Conservation (phyloP, 805 yeast species). For the Vanderwaltozyma yarrowii region DNA sequence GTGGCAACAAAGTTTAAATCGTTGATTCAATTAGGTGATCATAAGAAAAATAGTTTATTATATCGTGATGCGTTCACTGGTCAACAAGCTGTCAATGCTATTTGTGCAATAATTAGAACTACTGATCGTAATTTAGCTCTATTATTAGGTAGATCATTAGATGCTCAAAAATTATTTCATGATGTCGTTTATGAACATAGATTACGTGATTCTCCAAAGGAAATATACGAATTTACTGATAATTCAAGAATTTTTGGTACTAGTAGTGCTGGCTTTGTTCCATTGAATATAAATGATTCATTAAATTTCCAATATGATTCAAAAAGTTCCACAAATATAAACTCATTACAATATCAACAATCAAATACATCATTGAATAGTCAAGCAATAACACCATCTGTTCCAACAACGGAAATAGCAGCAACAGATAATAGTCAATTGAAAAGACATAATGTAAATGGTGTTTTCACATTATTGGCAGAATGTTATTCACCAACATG, state of each 20-base stretch:
- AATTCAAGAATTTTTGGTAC: conserved; percentile 23
- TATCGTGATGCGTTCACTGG: conserved; percentile 94
- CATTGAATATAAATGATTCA: conserved; percentile 21
- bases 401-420: not conserved
- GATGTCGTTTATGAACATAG: conserved; percentile 95
- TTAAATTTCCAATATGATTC: conserved; percentile 17
- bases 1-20: conserved; percentile 76
- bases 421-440: not conserved
- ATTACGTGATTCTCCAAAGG: conserved; percentile 75
- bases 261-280: conserved; percentile 13
- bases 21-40: conserved; percentile 57
- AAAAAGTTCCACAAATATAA: conserved; percentile 1
- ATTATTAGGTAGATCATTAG: conserved; percentile 80
- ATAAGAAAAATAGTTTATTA: conserved; percentile 81
- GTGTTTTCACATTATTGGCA: conserved; percentile 84
- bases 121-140: conserved; percentile 87
- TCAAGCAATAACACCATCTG: not conserved
- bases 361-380: conserved; percentile 9
- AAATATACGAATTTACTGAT: conserved; percentile 73
- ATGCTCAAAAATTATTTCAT: conserved; percentile 88
- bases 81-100: conserved; percentile 84
- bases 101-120: conserved; percentile 76
- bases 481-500: conserved; percentile 98
- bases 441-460: conserved; percentile 42
- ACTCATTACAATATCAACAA: conserved; percentile 5